Evolutionary conservation across 2,329 filamentous ascomycete genomes (phyloP), one percentile per base, ranked within the genome.

Genomic region (Fusarium sp.): DNA sequence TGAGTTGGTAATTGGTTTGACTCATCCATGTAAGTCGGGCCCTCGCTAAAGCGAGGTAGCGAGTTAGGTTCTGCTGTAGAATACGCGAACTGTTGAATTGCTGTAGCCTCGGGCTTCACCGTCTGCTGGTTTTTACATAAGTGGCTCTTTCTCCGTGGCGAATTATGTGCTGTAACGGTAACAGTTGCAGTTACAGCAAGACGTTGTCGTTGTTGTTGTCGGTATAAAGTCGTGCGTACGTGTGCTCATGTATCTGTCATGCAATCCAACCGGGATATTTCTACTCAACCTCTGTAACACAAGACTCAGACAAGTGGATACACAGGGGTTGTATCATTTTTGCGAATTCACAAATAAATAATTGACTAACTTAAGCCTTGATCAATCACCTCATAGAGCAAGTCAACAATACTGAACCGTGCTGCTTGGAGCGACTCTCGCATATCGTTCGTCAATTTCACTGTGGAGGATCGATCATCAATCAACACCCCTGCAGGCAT

Each of bases 391-490:
- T 66, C 33, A 46, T 41, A 16, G 35, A 66, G 64, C 65, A 68
- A 35, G 51, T 69, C 66, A 69, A 45, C 57, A 29, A 19, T 44
- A 63, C 44, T 69, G 59, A 69, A 64, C 66, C 65, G 65, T 69
- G 58, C 66, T 64, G 63, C 37, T 10, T 21, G 45, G 67, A 67
- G 54, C 64, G 64, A 67, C 54, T 69, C 46, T 69, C 66, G 66
- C 58, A 69, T 64, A 69, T 69, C 66, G 62, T 38, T 69, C 64
- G 51, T 42, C 38, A 42, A 31, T 58, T 58, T 15, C 21, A 31
- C 38, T 51, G 61, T 61, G 56, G 56, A 61, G 56, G 56, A 45
- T 63, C 60, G 54, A 60, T 63, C 60, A 60, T 42, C 52, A 65
- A 37, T 45, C 25, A 31, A 21, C 11, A 41, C 44, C 37, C 63